These are phyloP conservation scores for Citrullus colocynthis DNA, from an alignment of 306 rosid genomes.

Conservation along the genomic window DNA sequence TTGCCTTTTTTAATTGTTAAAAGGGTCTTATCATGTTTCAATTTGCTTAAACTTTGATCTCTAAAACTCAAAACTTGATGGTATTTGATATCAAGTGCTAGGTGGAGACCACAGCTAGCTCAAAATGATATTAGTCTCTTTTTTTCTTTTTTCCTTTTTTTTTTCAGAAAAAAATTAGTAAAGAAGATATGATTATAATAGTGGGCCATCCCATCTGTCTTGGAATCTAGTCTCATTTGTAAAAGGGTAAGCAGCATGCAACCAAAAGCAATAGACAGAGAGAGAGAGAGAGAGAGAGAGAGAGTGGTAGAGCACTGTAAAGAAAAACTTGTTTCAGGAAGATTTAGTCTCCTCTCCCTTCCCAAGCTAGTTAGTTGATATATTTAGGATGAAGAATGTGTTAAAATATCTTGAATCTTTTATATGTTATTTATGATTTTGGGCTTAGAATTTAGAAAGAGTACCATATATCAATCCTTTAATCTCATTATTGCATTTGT, in stretches of 20 bases:
- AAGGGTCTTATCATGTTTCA: not conserved
- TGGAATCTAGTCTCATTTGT: slow-evolving; percentile 6
- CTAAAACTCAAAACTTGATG: not conserved
- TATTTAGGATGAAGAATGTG: not conserved
- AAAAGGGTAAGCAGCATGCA: not conserved
- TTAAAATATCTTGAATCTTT: too few species aligned
- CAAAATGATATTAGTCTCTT: not conserved
- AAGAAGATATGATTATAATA: not conserved
- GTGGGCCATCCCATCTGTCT: slow-evolving; percentile 4
- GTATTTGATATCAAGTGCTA: not conserved
- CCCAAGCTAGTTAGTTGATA: not conserved
- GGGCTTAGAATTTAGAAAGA: too few species aligned
- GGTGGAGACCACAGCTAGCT: slow-evolving; percentile 11
- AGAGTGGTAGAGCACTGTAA: not conserved
- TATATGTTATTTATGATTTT: too few species aligned
- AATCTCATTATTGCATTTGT: too few species aligned
- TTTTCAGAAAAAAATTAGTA: not conserved
- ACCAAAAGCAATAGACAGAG: slow-evolving; percentile 5
- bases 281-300: not conserved
- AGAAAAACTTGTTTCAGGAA: not conserved
- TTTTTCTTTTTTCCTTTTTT: not conserved
- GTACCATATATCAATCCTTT: too few species aligned
- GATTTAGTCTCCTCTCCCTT: not conserved
- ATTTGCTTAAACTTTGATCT: not conserved
- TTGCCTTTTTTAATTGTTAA: not conserved